phyloP scores from a whole-genome alignment of 148 eudicot species.

The Spergularia marina region DNA sequence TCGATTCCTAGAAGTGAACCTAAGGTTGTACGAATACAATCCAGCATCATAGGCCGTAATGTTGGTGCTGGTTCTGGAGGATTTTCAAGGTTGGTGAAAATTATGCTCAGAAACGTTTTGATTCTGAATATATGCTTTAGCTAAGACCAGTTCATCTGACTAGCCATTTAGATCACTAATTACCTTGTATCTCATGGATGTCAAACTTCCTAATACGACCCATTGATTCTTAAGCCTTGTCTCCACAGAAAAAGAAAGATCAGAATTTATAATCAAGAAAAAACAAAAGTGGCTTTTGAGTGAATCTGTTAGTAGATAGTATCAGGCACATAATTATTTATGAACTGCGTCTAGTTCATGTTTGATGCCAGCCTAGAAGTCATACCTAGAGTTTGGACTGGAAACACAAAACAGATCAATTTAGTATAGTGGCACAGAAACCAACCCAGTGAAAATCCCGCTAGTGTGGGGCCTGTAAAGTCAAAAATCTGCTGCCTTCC shows the following conservation, averaged over 20 bases:
- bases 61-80: conserved; percentile 99
- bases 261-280: background rate
- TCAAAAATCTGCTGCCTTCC: too few relatives aligned
- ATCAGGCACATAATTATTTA: too few relatives aligned
- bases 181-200: background rate
- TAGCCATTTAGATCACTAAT: background rate
- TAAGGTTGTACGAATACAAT: conserved; percentile 53
- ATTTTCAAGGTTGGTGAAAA: conserved; percentile 70
- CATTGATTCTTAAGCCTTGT: background rate
- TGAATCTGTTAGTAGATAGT: background rate
- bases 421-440: too few relatives aligned
- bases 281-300: background rate
- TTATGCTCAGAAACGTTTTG: background rate
- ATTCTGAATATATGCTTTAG: background rate
- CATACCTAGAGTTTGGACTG: too few relatives aligned
- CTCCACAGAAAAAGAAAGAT: background rate
- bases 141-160: background rate
- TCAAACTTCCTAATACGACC: background rate
- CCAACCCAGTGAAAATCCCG: too few relatives aligned
- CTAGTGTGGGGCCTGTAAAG: too few relatives aligned
- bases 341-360: too few relatives aligned
- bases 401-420: too few relatives aligned
- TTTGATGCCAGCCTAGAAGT: too few relatives aligned
- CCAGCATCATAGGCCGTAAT: conserved; percentile 69
- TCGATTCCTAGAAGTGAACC: conserved; percentile 49